Base-by-base conservation (phyloP, 768 basidiomycete genomes). In the Podaxis rugospora region DNA sequence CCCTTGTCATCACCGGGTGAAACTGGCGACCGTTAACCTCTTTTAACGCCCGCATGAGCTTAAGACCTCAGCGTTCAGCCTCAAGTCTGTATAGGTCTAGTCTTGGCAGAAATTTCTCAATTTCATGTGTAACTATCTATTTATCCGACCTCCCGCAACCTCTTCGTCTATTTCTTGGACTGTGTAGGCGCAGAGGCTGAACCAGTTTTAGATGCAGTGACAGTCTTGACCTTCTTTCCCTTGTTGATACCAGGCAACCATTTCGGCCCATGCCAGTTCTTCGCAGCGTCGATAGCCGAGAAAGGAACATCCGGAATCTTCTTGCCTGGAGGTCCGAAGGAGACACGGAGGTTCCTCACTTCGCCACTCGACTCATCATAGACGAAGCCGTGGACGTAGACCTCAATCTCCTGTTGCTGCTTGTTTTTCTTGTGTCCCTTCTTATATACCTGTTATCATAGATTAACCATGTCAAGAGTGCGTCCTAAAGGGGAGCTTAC, bases 321-420 rank as follows among this genome's bases (percentile, higher is more conserved):
- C 59, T 72, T 69, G 25, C 74, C 76, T 32, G 72, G 74, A 51
- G 77, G 76, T 11, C 76, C 77, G 55, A 71, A 74, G 21, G 79
- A 78, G 46, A 84, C 67, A 4, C 74, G 67, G 47, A 87, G 70
- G 64, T 86, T 80, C 60, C 74, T 70, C 37, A 87, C 72, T 27
- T 75, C 69, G 1, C 84, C 84, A 36, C 70, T 80, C 49, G 73
- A 74, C 62, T 85, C 77, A 51, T 85, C 78, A 52, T 83, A 82
- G 2, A 87, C 80, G 69, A 82, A 83, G 35, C 84, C 86, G 55
- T 87, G 83, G 0, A 87, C 81, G 62, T 71, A 78, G 32, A 83
- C 62, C 16, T 74, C 70, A 44, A 72, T 52, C 21, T 65, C 57
- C 10, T 70, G 67, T 54, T 69, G 63, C 42, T 69, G 63, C 46